phyloP scores from a whole-genome alignment of 73 alveolate species.

The Paramecium biaurelia region DNA sequence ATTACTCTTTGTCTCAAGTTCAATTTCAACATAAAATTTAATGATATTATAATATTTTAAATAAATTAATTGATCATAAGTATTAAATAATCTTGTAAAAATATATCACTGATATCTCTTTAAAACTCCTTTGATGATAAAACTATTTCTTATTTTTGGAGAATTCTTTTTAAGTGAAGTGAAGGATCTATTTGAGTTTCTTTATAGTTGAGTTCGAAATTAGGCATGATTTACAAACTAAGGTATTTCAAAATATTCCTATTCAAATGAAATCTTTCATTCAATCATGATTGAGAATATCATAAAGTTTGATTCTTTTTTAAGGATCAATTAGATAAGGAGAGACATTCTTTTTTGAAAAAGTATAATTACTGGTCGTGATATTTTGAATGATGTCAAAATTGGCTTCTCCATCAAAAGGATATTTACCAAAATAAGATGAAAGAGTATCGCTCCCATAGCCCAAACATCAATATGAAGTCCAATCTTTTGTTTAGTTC shows the following conservation, averaged over 20 bases:
- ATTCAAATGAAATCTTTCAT: neutral
- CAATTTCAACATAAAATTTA: too few species aligned
- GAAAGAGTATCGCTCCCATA: constrained; percentile 72
- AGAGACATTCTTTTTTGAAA: constrained; percentile 10
- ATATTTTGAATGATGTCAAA: constrained; percentile 52
- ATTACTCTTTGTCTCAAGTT: too few species aligned
- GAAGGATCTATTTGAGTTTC: constrained; percentile 1
- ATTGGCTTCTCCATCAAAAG: constrained; percentile 72
- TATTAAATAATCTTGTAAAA: neutral
- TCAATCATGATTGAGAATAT: constrained; percentile 24
- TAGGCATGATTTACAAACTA: neutral
- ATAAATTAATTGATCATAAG: too few species aligned
- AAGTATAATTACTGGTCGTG: neutral
- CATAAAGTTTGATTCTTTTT: constrained; percentile 44
- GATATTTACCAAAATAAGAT: constrained; percentile 68
- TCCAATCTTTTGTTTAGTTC: constrained; percentile 16
- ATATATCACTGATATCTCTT: neutral
- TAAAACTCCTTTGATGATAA: neutral
- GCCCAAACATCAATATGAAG: constrained; percentile 71
- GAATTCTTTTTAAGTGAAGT: constrained; percentile 2
- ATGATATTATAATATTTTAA: too few species aligned
- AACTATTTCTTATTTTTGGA: neutral
- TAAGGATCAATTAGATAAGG: constrained; percentile 14
- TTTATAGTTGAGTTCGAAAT: too few species aligned
- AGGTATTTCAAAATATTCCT: constrained; percentile 10